These are phyloP conservation scores for Isabelozyma heimii DNA, from an alignment of 805 yeast species.

Conservation along the genomic window DNA sequence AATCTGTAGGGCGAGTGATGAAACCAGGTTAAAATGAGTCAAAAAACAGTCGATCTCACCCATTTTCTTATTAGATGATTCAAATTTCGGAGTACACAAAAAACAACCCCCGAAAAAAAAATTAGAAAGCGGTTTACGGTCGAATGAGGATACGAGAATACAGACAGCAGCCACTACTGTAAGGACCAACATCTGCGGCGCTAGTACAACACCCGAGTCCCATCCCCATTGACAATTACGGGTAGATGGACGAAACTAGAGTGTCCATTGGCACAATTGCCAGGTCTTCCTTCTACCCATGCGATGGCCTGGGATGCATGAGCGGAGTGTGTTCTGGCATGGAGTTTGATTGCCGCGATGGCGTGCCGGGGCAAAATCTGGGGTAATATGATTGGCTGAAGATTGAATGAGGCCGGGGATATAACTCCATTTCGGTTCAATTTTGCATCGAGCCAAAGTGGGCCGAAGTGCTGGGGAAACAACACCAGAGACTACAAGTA, in stretches of 20 bases:
- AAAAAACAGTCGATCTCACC: not conserved
- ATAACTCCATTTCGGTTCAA: not conserved
- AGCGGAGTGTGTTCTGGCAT: too few relatives aligned
- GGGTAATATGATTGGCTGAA: not conserved
- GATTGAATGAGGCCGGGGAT: not conserved
- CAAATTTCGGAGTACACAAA: not conserved
- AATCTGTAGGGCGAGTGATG: not conserved
- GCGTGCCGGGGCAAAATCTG: not conserved
- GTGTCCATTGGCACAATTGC: too few relatives aligned
- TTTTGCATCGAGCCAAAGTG: not conserved
- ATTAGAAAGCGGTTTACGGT: not conserved
- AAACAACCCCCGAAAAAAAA: not conserved
- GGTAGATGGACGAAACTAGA: too few relatives aligned
- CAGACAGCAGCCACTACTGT: too few relatives aligned
- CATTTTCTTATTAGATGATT: not conserved
- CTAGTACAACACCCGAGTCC: too few relatives aligned
- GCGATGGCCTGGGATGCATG: too few relatives aligned
- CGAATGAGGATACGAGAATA: not conserved
- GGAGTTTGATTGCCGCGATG: not conserved
- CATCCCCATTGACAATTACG: too few relatives aligned
- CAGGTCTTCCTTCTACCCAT: too few relatives aligned
- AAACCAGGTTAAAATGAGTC: not conserved
- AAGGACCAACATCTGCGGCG: too few relatives aligned
- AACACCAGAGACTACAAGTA: too few relatives aligned
- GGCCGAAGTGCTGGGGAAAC: too few relatives aligned